Base-by-base conservation (phyloP, 768 basidiomycete species). In the Lactarius quietus region DNA sequence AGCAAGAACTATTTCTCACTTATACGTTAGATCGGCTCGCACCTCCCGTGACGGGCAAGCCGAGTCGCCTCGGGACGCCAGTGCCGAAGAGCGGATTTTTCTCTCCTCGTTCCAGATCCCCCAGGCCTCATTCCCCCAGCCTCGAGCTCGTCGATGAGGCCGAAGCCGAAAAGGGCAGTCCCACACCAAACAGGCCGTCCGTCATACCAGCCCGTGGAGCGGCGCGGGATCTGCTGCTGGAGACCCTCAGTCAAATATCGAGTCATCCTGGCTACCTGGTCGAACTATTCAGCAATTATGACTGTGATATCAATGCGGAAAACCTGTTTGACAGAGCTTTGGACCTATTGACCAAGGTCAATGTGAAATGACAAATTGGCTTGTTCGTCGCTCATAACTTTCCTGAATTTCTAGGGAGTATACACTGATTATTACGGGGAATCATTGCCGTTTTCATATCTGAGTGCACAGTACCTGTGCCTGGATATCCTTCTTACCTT, bases 251-350 rank as follows among this genome's bases (percentile, higher is more conserved):
- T 61, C 89, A 92, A 61, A 84, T 95, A 52, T 88, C 92, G 18
- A 82, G 89, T 3, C 86, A 90, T 70, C 86, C 92, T 2, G 92
- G 88, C 73, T 95, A 96, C 78, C 93, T 97, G 90, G 92, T 96
- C 54, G 94, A 98, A 72, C 79, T 97, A 17, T 99, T 93, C 78
- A 83, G 87, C 61, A 99, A 98, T 75, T 99, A 98, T 75, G 97
- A 99, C 73, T 98, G 95, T 72, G 94, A 97, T 72, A 86, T 90
- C 69, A 96, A 98, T 72, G 94, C 93, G 74, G 97, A 98, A 78
- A 96, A 98, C 74, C 77, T 98, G 62, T 96, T 95, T 70, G 95
- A 98, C 73, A 82, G 92, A 18, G 77, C 98, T 26, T 79, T 95
- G 65, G 91, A 89, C 29, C 97, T 98, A 74, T 77, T 94, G 68